Conservation (phyloP, 2,329 filamentous ascomycete genomes). For the Ilyonectria mors-panacis region DNA sequence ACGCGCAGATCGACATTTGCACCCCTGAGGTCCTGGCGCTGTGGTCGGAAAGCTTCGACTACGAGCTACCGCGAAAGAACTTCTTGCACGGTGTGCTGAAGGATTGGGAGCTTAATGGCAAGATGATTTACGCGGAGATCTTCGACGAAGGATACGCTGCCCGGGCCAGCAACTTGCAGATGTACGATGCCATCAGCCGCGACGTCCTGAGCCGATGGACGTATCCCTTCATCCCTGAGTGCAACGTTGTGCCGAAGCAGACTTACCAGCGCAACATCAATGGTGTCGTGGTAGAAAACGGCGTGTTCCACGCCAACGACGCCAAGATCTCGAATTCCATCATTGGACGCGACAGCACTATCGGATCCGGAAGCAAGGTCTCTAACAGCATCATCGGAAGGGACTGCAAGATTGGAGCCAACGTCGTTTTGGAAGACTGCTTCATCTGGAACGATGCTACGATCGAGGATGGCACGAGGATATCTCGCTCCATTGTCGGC, state of each 20-base stretch:
- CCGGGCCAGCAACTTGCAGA: slow-evolving; percentile 85
- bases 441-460: slow-evolving; percentile 90
- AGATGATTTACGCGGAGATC: slow-evolving; percentile 95
- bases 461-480: slow-evolving; percentile 80
- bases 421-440: slow-evolving; percentile 83
- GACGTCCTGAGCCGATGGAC: slow-evolving; percentile 92
- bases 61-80: slow-evolving; percentile 88
- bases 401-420: slow-evolving; percentile 87
- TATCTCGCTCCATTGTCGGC: slow-evolving; percentile 83
- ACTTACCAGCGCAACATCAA: slow-evolving; percentile 80
- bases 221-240: slow-evolving; percentile 90
- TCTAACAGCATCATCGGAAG: slow-evolving; percentile 85
- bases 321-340: slow-evolving; percentile 80
- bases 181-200: slow-evolving; percentile 90
- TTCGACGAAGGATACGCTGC: slow-evolving; percentile 88
- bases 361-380: slow-evolving; percentile 81
- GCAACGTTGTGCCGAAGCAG: slow-evolving; percentile 84
- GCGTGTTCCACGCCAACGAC: slow-evolving; percentile 81
- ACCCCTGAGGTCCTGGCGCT: slow-evolving; percentile 94
- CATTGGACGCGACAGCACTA: slow-evolving; percentile 81
- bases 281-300: slow-evolving; percentile 83
- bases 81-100: slow-evolving; percentile 95
- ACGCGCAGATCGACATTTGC: slow-evolving; percentile 97
- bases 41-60: slow-evolving; percentile 98
- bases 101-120: slow-evolving; percentile 96